These are phyloP conservation scores for Pythium graminicola DNA, from an alignment of 352 stramenopile genomes.

Conservation along the genomic window DNA sequence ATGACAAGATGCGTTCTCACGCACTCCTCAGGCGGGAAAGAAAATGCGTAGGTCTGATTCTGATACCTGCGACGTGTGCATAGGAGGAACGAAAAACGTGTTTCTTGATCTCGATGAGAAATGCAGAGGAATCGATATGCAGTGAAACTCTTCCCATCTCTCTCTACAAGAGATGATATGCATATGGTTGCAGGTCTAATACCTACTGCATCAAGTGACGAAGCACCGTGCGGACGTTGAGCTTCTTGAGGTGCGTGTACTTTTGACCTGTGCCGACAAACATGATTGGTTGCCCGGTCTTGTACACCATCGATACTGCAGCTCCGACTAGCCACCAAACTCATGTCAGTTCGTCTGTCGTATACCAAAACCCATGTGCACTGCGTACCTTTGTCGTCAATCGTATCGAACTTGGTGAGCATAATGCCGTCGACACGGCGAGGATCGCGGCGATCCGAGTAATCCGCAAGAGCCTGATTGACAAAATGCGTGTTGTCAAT, in stretches of 20 bases:
- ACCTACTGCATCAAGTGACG: slow-evolving; percentile 92
- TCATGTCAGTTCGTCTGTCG: not conserved
- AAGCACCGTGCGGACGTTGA: slow-evolving; percentile 95
- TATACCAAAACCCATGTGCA: not conserved
- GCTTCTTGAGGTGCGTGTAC: slow-evolving; percentile 98
- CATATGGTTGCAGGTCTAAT: too few relatives aligned
- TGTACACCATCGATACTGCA: slow-evolving; percentile 98
- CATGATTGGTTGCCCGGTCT: slow-evolving; percentile 97
- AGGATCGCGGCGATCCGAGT: slow-evolving; percentile 75
- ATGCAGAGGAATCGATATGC: not conserved
- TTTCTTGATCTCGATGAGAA: too few relatives aligned
- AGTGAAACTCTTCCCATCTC: too few relatives aligned
- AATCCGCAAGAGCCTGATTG: slow-evolving; percentile 72
- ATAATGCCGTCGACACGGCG: slow-evolving; percentile 97
- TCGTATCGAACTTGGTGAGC: slow-evolving; percentile 99
- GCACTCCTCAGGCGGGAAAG: not conserved
- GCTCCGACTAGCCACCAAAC: slow-evolving; percentile 86
- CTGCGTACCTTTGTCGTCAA: slow-evolving; percentile 93
- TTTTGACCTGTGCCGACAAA: slow-evolving; percentile 99
- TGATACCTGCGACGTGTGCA: slow-evolving; percentile 10
- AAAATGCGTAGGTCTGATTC: slow-evolving; percentile 8
- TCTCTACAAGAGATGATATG: too few relatives aligned
- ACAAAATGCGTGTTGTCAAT: not conserved
- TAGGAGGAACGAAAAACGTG: not conserved
- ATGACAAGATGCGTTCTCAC: slow-evolving; percentile 22